phyloP scores from a whole-genome alignment of 23 red algal species.

The Gracilaria gracilis region DNA sequence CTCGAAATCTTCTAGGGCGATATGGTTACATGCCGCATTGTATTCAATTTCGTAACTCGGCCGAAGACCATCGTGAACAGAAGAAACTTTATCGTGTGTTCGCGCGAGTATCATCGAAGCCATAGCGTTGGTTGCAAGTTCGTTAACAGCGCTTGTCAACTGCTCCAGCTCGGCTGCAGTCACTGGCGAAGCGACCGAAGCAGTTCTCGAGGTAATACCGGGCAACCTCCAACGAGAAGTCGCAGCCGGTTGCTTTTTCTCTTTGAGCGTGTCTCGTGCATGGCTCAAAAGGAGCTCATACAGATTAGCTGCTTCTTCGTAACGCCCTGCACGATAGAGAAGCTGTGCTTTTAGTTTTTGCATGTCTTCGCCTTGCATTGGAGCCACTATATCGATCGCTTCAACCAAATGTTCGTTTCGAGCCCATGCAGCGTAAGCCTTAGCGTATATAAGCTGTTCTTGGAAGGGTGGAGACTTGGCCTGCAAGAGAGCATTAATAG shows the following conservation, averaged over 20 bases:
- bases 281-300: conserved; percentile 5
- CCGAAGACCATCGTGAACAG: conserved; percentile 2
- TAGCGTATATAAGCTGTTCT: conserved; percentile 23
- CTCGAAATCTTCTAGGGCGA: conserved; percentile 25
- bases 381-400: conserved; percentile 1
- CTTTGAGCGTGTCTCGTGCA: conserved; percentile 32
- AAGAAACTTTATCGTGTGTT: not conserved
- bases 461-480: conserved; percentile 4
- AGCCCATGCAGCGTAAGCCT: conserved; percentile 54
- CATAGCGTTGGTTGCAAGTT: conserved; percentile 70
- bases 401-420: conserved; percentile 9
- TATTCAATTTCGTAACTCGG: conserved; percentile 56
- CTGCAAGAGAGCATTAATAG: not conserved
- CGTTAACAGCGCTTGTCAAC: conserved; percentile 41
- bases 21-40: conserved; percentile 50
- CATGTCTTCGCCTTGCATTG: conserved; percentile 5
- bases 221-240: conserved; percentile 41
- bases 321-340: conserved; percentile 56
- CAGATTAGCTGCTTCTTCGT: conserved; percentile 44
- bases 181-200: conserved; percentile 15
- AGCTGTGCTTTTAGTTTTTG: conserved; percentile 50
- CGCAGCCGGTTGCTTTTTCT: conserved; percentile 37
- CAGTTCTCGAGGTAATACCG: conserved; percentile 10
- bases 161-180: conserved; percentile 54
- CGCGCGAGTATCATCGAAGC: conserved; percentile 59